Percentiles rank a stretch among this genome's conserved stretches.
These are phyloP conservation scores for Pisolithus microcarpus DNA, from an alignment of 768 basidiomycete genomes.

Conservation along the genomic window DNA sequence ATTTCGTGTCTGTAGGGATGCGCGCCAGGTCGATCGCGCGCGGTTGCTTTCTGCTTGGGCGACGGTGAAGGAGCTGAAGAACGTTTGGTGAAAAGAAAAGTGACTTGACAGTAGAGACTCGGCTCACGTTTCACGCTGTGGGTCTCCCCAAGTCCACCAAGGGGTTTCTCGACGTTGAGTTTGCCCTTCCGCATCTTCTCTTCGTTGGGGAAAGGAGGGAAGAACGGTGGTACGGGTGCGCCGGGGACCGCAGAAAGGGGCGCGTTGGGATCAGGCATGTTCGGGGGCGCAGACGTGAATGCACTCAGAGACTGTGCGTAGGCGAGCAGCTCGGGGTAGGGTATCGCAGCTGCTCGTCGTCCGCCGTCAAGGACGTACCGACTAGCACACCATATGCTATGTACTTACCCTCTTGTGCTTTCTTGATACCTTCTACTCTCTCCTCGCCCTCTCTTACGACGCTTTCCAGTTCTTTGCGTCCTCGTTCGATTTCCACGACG, in stretches of 20 bases:
- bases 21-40: constrained; percentile 43
- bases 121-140: constrained; percentile 67
- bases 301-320: constrained; percentile 82
- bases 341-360: constrained; percentile 71
- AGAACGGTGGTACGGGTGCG: constrained; percentile 72
- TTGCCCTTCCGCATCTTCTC: constrained; percentile 84
- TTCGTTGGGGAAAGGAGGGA: constrained; percentile 87
- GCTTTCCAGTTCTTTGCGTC: constrained; percentile 60
- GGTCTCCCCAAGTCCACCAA: constrained; percentile 73
- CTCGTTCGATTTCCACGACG: constrained; percentile 56
- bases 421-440: constrained; percentile 59
- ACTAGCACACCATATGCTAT: background rate
- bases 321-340: constrained; percentile 74
- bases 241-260: constrained; percentile 43
- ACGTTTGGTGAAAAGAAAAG: constrained; percentile 3
- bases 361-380: background rate
- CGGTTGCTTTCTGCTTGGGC: constrained; percentile 42
- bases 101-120: background rate
- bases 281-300: constrained; percentile 84
- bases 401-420: constrained; percentile 59
- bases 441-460: constrained; percentile 73
- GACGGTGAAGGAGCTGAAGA: constrained; percentile 54
- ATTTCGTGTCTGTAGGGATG: constrained; percentile 71
- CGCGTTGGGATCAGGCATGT: constrained; percentile 67
- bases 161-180: constrained; percentile 72